Base-by-base conservation (phyloP, 352 stramenopile genomes). In the Globisporangium cederbergense region DNA sequence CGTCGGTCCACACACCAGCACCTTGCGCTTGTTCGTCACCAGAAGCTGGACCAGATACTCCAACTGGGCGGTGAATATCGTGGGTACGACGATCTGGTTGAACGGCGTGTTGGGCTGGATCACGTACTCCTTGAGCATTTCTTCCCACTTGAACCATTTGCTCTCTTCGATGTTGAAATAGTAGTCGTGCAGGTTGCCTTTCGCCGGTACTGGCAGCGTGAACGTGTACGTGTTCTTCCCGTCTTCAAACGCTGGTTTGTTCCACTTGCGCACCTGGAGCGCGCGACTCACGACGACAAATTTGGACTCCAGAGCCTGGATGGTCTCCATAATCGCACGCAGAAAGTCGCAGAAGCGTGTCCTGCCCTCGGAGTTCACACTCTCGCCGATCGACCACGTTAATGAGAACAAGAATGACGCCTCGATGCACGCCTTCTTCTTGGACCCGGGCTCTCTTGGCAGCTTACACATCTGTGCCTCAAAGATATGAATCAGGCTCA, bases 21-120 rank as follows among this genome's bases (percentile, higher is more conserved):
- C 77, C 32, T 93, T 93, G 40, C 91, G 81, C 43, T 90, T 87
- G 58, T 86, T 88, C 10, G 71, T 79, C 18, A 98, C 75, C 0
- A 97, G 75, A 25, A 97, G 59, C 45, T 95, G 73, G 16, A 98
- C 80, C 6, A 98, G 75, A 40, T 88, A 95, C 60, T 94, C 82
- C 60, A 97, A 74, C 57, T 98, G 92, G 16, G 90, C 88, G 4
- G 93, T 98, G 67, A 96, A 97, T 47, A 93, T 96, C 57, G 91
- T 98, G 22, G 94, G 93, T 25, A 98, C 93, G 14, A 98, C 90
- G 64, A 98, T 98, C 64, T 95, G 78, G 56, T 90, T 96, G 63
- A 97, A 97, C 25, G 86, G 84, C 3, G 88, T 93, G 51, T 86
- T 91, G 22, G 82, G 77, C 14, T 84, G 73, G 58, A 98, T 98